Base-by-base conservation (phyloP, 163 green algal genomes). In the Volvox carteri region DNA sequence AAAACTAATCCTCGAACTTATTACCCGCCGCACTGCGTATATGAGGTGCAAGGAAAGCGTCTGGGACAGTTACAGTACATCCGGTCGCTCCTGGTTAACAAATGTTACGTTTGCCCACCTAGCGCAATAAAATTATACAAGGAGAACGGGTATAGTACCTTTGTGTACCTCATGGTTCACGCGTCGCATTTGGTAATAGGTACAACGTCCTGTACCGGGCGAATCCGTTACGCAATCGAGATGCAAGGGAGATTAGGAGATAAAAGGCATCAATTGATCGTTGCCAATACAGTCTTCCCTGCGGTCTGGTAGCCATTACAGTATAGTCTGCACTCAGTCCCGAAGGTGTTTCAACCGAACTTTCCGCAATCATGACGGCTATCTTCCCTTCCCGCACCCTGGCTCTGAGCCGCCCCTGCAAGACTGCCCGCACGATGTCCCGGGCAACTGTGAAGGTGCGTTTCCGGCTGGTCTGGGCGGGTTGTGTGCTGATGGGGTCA, bases 311-410 rank as follows among this genome's bases (percentile, higher is more conserved):
- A n/a, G n/a, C n/a, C n/a, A n/a, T n/a, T n/a, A n/a, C n/a, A n/a
- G n/a, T n/a, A n/a, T n/a, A n/a, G n/a, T n/a, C n/a, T n/a, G n/a
- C n/a, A n/a, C n/a, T n/a, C n/a, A 33, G 23, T 72, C 18, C 60
- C 60, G 60, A 72, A 35, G 23, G 23, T 72, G 35, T 72, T 30
- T 16, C n/a, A 72, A 78, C 70, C 19, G 70, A 78, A 77, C 37
- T 30, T 21, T 78, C 70, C 5, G 39, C 14, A 25, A 80, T 28
- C 42, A 80, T 80, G 73, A 25, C 73, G 44, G 42, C 73, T 6
- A 80, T 80, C 5, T 25, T 80, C 18, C 28, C 73, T 65, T 60
- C 73, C n/a, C 73, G 73, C 73, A 46, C 73, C 11, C 44, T 80
- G 42, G 7, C 41, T 50, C 39, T 62, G 42, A 60, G 44, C 42